Evolutionary conservation across 192 early-diverging fungal genomes (phyloP).

Genomic region (Entrophospora sp.): DNA sequence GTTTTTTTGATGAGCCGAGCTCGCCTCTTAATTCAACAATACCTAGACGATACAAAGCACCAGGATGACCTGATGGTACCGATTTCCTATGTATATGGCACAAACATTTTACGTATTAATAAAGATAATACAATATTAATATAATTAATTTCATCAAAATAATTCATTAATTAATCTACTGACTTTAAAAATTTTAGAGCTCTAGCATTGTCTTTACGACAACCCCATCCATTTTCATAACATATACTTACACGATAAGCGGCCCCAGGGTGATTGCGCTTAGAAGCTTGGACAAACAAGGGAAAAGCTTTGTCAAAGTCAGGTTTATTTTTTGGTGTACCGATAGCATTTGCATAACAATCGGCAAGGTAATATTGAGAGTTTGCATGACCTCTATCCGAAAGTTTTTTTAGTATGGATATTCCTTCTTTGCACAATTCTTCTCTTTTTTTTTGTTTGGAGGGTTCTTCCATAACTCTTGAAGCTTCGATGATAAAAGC

Average conservation of each 20-base stretch:
- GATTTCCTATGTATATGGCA: no score
- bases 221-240: constrained; percentile 57
- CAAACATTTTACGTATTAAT: no score
- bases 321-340: constrained; percentile 44
- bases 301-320: constrained; percentile 66
- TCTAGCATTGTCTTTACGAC: constrained; percentile 41
- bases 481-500: constrained; percentile 52
- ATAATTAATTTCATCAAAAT: no score
- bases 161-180: no score
- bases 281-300: constrained; percentile 57
- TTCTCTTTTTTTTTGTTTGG: constrained; percentile 32
- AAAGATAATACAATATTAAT: no score
- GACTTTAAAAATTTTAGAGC: constrained; percentile 63
- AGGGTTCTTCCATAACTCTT: constrained; percentile 30
- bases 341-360: constrained; percentile 57
- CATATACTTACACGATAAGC: constrained; percentile 55
- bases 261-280: constrained; percentile 56
- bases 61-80: constrained; percentile 54
- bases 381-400: constrained; percentile 48
- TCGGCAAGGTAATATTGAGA: constrained; percentile 62
- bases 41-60: constrained; percentile 60
- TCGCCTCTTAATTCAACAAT: constrained; percentile 50
- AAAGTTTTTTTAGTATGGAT: constrained; percentile 48
- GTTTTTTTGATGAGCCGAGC: constrained; percentile 37
- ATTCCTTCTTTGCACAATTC: constrained; percentile 60